A percentile compares a stretch with the other conserved stretches of the same genome.
phyloP scores from a whole-genome alignment of 306 rosid genomes.

The Quercus agrifolia region DNA sequence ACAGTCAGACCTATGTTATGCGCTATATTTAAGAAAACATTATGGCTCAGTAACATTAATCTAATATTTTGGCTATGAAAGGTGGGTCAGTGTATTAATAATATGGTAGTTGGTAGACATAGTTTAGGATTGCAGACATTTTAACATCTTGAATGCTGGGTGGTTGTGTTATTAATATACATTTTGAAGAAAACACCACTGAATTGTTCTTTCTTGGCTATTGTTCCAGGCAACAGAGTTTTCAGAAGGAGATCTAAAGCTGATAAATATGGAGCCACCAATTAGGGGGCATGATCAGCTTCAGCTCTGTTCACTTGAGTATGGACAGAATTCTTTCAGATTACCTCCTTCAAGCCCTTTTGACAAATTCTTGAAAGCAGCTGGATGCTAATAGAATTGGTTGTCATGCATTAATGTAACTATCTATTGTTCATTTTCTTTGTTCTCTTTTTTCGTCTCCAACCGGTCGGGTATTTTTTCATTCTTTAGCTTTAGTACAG shows the following conservation, averaged over 20 bases:
- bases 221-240: conserved; percentile 48
- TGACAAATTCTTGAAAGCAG: conserved; percentile 93
- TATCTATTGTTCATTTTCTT: not conserved
- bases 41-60: not conserved
- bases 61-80: not conserved
- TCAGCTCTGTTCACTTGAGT: conserved; percentile 43
- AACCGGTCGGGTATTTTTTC: conserved; percentile 26
- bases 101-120: not conserved
- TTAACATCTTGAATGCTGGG: not conserved
- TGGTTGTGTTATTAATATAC: not conserved
- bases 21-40: not conserved
- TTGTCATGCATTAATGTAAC: conserved; percentile 14
- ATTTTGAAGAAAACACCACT: not conserved
- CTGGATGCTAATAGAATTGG: conserved; percentile 55
- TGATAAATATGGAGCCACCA: conserved; percentile 40
- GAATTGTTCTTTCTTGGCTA: conserved; percentile 4
- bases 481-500: conserved; percentile 30
- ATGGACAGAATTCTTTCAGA: conserved; percentile 50
- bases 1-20: too few species aligned
- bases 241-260: conserved; percentile 45
- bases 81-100: not conserved
- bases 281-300: conserved; percentile 40
- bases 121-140: not conserved
- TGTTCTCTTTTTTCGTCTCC: not conserved
- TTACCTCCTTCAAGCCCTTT: conserved; percentile 88